phyloP scores from a whole-genome alignment of 768 basidiomycete genomes.

The Agaricus subrufescens region DNA sequence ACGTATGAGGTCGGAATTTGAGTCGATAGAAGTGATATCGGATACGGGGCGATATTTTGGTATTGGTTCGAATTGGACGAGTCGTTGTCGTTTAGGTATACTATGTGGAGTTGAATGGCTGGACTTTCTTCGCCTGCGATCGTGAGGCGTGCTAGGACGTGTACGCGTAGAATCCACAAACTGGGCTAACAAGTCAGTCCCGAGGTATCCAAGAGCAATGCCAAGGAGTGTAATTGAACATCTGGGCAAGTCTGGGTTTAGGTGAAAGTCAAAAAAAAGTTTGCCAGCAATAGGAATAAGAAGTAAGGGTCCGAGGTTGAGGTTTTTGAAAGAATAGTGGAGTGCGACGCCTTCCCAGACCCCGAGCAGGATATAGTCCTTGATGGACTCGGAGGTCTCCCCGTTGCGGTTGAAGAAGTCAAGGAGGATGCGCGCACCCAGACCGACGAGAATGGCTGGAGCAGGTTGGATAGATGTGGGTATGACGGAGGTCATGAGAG shows the following conservation, averaged over 20 bases:
- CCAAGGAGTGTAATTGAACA: constrained; percentile 61
- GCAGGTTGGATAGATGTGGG: constrained; percentile 46
- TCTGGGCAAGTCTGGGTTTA: constrained; percentile 48
- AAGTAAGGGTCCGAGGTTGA: constrained; percentile 49
- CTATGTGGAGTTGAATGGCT: constrained; percentile 20
- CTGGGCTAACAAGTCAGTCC: constrained; percentile 68
- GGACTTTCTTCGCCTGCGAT: constrained; percentile 24
- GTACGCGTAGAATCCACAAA: constrained; percentile 45
- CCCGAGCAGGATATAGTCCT: constrained; percentile 62
- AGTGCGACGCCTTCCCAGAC: constrained; percentile 74
- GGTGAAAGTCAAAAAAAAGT: constrained; percentile 58
- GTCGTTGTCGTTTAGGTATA: constrained; percentile 25
- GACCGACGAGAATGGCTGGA: constrained; percentile 67
- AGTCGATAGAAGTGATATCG: constrained; percentile 69
- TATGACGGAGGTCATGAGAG: constrained; percentile 25
- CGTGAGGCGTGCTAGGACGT: constrained; percentile 25
- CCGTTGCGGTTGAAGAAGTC: constrained; percentile 49
- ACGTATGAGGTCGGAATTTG: constrained; percentile 61
- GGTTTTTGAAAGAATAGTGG: constrained; percentile 58
- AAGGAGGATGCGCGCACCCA: constrained; percentile 67
- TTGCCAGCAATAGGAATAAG: constrained; percentile 55
- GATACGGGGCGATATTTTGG: constrained; percentile 31
- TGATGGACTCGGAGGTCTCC: constrained; percentile 35
- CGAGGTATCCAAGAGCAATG: constrained; percentile 61
- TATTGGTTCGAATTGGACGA: constrained; percentile 38